phyloP scores from a whole-genome alignment of 108 stramenopile genomes.

The Stephanodiscus minutulus region DNA sequence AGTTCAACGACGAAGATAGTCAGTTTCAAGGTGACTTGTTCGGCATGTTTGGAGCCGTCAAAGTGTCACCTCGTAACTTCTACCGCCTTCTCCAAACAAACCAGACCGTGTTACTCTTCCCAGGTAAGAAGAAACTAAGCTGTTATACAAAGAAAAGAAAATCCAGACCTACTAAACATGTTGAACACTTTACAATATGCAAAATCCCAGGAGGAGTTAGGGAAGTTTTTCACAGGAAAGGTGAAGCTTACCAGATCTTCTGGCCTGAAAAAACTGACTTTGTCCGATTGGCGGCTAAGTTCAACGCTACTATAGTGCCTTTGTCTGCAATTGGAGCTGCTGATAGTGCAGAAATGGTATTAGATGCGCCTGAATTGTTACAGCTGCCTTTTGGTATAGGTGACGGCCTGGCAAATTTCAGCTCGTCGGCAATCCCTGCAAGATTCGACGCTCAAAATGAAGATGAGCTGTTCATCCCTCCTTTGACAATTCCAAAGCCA shows the following conservation, averaged over 20 bases:
- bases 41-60: conserved; percentile 88
- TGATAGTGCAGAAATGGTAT: conserved; percentile 69
- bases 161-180: background rate
- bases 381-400: conserved; percentile 79
- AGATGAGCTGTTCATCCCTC: conserved; percentile 73
- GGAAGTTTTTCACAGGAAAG: conserved; percentile 84
- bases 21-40: conserved; percentile 58
- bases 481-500: conserved; percentile 66
- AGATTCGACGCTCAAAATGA: conserved; percentile 64
- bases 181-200: background rate
- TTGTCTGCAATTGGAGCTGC: conserved; percentile 90
- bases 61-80: conserved; percentile 89
- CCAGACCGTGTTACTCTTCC: conserved; percentile 87
- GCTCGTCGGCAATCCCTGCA: conserved; percentile 55
- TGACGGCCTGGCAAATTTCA: conserved; percentile 51
- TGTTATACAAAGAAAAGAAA: background rate
- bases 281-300: conserved; percentile 87
- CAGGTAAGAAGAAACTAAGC: conserved; percentile 18
- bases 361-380: conserved; percentile 66
- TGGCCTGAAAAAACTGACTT: conserved; percentile 95
- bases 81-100: conserved; percentile 83
- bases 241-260: conserved; percentile 87
- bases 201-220: conserved; percentile 69
- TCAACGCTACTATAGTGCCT: conserved; percentile 93
- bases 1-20: conserved; percentile 48